phyloP scores from a whole-genome alignment of 768 basidiomycete species.

The Paxillus rubicundulus region DNA sequence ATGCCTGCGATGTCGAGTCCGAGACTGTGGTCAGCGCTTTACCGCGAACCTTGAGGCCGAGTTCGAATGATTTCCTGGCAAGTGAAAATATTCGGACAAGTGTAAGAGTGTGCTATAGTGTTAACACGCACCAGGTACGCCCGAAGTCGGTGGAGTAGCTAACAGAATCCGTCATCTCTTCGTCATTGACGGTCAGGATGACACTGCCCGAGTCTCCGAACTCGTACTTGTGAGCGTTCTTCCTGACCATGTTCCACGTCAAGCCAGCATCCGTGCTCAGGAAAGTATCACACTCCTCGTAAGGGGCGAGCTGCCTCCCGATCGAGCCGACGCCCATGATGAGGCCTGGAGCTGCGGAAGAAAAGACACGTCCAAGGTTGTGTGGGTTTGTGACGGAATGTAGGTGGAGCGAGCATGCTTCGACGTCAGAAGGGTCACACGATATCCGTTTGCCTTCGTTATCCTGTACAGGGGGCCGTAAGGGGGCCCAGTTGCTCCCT shows the following conservation, averaged over 20 bases:
- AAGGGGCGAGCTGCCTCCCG: conserved; percentile 62
- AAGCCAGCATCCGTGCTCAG: conserved; percentile 87
- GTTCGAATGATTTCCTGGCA: conserved; percentile 63
- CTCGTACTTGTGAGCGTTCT: conserved; percentile 88
- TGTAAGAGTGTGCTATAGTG: background rate
- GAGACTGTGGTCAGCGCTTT: conserved; percentile 83
- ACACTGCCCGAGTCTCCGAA: conserved; percentile 90
- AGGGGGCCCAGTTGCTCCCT: conserved; percentile 73
- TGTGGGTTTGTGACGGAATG: conserved; percentile 91
- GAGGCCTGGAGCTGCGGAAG: conserved; percentile 90
- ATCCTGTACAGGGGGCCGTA: conserved; percentile 61
- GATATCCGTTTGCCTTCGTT: conserved; percentile 55
- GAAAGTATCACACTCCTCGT: conserved; percentile 92
- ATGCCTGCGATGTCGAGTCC: conserved; percentile 96
- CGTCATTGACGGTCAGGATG: conserved; percentile 80
- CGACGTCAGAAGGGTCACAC: conserved; percentile 57
- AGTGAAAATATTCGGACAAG: background rate
- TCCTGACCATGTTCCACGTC: conserved; percentile 75
- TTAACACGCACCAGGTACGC: conserved; percentile 65
- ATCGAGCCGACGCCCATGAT: conserved; percentile 97
- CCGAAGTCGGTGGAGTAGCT: conserved; percentile 84
- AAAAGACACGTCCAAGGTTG: conserved; percentile 93
- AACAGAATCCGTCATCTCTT: conserved; percentile 65
- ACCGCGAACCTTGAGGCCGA: conserved; percentile 70
- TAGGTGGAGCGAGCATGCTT: conserved; percentile 80